Evolutionary conservation across 768 basidiomycete species (phyloP).

Genomic region (Phaeotremella skinneri): DNA sequence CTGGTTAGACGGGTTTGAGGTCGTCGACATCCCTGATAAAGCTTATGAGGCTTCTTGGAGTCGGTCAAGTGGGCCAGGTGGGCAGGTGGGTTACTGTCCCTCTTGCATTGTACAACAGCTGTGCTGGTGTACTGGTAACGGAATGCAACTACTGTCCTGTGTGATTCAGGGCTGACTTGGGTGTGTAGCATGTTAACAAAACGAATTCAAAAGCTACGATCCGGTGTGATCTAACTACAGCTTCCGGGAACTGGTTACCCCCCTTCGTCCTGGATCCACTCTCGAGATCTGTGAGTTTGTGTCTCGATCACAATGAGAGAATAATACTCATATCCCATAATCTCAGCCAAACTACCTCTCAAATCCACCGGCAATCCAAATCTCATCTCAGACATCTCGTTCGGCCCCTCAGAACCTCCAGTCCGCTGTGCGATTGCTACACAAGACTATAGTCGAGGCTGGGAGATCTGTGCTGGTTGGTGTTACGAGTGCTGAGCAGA

Average conservation of each 20-base stretch:
- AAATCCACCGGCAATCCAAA: constrained; percentile 35
- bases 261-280: constrained; percentile 33
- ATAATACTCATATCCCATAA: background rate
- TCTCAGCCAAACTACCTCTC: constrained; percentile 42
- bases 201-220: constrained; percentile 50
- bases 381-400: constrained; percentile 37
- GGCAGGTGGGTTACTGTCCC: constrained; percentile 38
- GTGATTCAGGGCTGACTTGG: background rate
- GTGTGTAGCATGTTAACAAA: constrained; percentile 49
- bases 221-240: constrained; percentile 17
- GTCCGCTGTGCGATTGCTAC: constrained; percentile 27
- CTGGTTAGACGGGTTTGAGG: constrained; percentile 34
- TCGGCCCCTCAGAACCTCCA: constrained; percentile 35
- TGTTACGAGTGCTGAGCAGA: constrained; percentile 37
- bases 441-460: constrained; percentile 28
- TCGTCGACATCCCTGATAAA: constrained; percentile 39
- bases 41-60: constrained; percentile 30
- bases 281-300: constrained; percentile 34
- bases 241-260: constrained; percentile 39
- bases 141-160: background rate
- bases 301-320: background rate
- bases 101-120: background rate
- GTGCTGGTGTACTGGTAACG: background rate
- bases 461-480: constrained; percentile 30
- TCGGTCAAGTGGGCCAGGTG: constrained; percentile 47